phyloP scores from a whole-genome alignment of 345 rosid genomes.

The Sonneratia caseolaris region DNA sequence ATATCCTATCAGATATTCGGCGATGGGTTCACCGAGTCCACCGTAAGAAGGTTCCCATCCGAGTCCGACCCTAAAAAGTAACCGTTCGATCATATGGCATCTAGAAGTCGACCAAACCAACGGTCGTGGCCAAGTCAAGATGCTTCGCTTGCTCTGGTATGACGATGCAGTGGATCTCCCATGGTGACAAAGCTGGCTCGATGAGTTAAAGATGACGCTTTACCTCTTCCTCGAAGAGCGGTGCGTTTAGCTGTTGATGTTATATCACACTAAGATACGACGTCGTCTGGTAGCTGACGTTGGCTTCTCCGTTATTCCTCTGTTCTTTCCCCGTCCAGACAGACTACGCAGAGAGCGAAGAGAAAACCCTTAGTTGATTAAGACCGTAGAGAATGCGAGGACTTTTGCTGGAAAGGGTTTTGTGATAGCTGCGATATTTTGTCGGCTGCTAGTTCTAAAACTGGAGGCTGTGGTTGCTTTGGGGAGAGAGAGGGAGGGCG shows the following conservation, averaged over 20 bases:
- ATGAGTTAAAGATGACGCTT: background rate
- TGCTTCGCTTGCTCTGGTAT: background rate
- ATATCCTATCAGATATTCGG: background rate
- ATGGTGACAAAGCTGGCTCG: background rate
- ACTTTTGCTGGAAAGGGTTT: conserved; percentile 1
- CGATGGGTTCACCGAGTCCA: background rate
- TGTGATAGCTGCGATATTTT: background rate
- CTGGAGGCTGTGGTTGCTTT: background rate
- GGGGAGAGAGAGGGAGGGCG: conserved; percentile 6
- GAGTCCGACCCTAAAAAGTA: background rate
- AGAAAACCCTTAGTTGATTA: background rate
- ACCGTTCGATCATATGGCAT: background rate
- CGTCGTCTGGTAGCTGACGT: background rate
- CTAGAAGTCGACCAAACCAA: background rate
- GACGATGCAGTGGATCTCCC: background rate
- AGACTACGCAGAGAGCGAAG: background rate
- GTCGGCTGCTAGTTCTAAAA: background rate
- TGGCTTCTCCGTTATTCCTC: background rate
- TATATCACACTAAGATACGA: background rate
- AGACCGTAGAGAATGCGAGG: background rate
- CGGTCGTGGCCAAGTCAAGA: background rate
- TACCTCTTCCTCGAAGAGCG: background rate
- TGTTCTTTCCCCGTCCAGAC: background rate
- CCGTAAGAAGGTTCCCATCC: background rate
- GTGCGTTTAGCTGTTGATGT: background rate